Evolutionary conservation across 2,329 filamentous ascomycete genomes (phyloP).

Genomic region (Monosporascus cannonballus): DNA sequence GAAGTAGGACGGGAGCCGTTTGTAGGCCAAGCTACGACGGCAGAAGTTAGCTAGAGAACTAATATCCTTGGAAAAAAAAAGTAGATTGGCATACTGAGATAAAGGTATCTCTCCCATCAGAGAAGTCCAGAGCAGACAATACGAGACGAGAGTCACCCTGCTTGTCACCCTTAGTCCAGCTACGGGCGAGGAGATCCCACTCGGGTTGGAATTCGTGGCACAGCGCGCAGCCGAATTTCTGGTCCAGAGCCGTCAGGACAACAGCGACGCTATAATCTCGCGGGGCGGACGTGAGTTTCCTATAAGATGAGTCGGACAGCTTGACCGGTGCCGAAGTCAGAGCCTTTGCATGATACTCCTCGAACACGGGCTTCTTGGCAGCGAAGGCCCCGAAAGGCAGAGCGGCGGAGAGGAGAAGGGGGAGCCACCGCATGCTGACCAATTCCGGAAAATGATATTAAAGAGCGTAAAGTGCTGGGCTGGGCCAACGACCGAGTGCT

Average conservation of each 20-base stretch:
- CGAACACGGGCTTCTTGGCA: conserved; percentile 61
- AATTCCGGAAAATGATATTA: conserved; percentile 6
- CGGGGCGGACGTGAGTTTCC: conserved; percentile 66
- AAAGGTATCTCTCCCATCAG: conserved; percentile 76
- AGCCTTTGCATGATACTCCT: conserved; percentile 63
- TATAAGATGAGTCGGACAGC: conserved; percentile 71
- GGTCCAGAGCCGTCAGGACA: conserved; percentile 79
- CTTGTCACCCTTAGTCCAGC: conserved; percentile 83
- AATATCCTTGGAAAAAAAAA: conserved; percentile 8
- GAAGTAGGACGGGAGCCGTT: conserved; percentile 83
- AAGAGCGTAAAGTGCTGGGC: conserved; percentile 3
- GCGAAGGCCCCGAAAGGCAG: conserved; percentile 55
- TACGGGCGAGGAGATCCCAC: conserved; percentile 80
- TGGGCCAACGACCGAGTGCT: not conserved
- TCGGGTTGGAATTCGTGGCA: conserved; percentile 92
- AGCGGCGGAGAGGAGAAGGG: conserved; percentile 56
- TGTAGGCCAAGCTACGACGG: conserved; percentile 71
- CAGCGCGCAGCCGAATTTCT: conserved; percentile 76
- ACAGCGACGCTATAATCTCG: conserved; percentile 80
- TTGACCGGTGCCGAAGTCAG: conserved; percentile 63
- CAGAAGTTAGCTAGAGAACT: conserved; percentile 3
- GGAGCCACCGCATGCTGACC: conserved; percentile 62
- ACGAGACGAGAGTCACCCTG: conserved; percentile 64
- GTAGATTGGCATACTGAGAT: conserved; percentile 60
- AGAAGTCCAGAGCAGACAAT: conserved; percentile 83